These are phyloP conservation scores for Fraxinus paxiana DNA, from an alignment of 305 asterid genomes.

Conservation along the genomic window DNA sequence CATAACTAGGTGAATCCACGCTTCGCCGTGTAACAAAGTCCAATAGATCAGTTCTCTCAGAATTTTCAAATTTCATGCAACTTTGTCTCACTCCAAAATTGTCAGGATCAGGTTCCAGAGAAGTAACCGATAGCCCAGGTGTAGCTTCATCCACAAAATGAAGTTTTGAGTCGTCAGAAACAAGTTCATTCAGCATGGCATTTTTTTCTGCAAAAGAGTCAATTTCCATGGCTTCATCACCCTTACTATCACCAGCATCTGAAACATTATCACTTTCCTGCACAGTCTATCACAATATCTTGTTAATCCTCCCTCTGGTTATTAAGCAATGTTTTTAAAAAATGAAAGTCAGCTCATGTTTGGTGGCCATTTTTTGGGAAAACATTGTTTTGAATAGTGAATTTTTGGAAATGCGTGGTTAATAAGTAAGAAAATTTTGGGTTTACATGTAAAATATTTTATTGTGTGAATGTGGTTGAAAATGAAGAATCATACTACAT, in stretches of 20 bases:
- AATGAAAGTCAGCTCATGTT: neutral
- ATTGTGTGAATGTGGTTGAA: neutral
- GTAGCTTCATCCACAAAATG: neutral
- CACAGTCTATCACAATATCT: slow-evolving; percentile 20
- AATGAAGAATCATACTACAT: no score
- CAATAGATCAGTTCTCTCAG: slow-evolving; percentile 16
- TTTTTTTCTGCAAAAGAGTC: slow-evolving; percentile 22
- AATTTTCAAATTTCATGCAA: slow-evolving; percentile 6
- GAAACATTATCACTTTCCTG: slow-evolving; percentile 26
- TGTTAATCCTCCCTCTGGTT: neutral
- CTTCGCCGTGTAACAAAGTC: slow-evolving; percentile 1
- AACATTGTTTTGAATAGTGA: neutral
- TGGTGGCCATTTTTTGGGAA: neutral
- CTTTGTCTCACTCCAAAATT: slow-evolving; percentile 22
- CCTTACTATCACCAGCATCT: slow-evolving; percentile 10
- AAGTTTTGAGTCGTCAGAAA: slow-evolving; percentile 15
- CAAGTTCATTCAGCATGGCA: slow-evolving; percentile 22
- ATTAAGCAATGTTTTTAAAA: neutral
- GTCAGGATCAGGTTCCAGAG: slow-evolving; percentile 32
- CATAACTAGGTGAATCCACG: slow-evolving; percentile 12
- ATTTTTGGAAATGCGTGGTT: neutral
- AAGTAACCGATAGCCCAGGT: slow-evolving; percentile 7
- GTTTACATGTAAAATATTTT: neutral
- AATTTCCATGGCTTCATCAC: slow-evolving; percentile 27
- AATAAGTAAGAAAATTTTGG: neutral